Conservation (phyloP, 2,329 filamentous ascomycete genomes). For the Mycosphaerella arachidis region DNA sequence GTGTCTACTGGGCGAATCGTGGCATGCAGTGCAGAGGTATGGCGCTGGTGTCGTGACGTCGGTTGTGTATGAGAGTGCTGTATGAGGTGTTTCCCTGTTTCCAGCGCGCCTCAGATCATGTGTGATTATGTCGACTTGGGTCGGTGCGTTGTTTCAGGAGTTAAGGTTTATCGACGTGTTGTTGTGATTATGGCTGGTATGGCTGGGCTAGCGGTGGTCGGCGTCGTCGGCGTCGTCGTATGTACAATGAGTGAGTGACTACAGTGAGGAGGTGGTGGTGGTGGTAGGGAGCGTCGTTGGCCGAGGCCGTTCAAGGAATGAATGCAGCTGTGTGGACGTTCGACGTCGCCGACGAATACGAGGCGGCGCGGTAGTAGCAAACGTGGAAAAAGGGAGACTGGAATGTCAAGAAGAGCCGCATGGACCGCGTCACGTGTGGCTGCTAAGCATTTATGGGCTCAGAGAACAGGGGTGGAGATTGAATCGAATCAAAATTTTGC, state of each 20-base stretch:
- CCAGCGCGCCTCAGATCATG: slow-evolving; percentile 7
- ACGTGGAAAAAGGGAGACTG: neutral
- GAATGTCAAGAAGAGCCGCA: neutral
- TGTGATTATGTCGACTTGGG: neutral
- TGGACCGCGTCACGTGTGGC: neutral
- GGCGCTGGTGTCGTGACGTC: slow-evolving; percentile 1
- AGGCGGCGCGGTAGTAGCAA: neutral
- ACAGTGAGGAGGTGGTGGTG: slow-evolving; percentile 6
- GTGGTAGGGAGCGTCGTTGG: slow-evolving; percentile 1
- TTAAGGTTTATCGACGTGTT: slow-evolving; percentile 2
- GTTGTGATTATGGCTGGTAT: slow-evolving; percentile 8
- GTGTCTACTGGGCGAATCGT: neutral
- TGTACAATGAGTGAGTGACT: slow-evolving; percentile 27
- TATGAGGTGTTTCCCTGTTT: slow-evolving; percentile 5
- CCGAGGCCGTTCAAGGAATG: slow-evolving; percentile 2
- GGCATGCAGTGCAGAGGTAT: neutral
- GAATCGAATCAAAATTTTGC: neutral
- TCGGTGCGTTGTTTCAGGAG: slow-evolving; percentile 9
- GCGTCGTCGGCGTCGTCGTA: slow-evolving; percentile 6
- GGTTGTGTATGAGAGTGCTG: neutral
- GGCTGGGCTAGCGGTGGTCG: slow-evolving; percentile 1
- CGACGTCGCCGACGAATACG: neutral
- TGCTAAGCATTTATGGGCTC: neutral
- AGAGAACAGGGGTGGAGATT: neutral
- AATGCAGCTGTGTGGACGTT: neutral